Conservation (phyloP, 352 stramenopile genomes). For the Phytopythium aichiense region DNA sequence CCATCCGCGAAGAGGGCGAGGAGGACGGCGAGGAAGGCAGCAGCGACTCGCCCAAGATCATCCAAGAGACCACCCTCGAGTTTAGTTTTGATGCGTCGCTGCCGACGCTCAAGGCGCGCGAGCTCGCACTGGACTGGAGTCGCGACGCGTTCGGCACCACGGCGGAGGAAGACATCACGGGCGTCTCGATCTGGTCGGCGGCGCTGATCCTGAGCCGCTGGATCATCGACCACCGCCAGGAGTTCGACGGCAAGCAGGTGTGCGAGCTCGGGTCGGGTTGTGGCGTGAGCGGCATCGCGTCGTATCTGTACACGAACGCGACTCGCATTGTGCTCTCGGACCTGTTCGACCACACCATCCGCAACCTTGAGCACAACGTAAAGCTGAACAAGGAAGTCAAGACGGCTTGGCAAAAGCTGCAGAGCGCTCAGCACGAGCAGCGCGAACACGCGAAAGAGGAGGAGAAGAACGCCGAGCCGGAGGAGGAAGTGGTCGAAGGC, state of each 20-base stretch:
- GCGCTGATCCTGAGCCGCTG: conserved; percentile 81
- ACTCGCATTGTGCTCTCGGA: conserved; percentile 78
- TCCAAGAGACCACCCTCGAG: conserved; percentile 81
- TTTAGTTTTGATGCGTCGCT: conserved; percentile 63
- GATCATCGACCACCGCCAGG: conserved; percentile 59
- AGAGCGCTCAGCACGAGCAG: not conserved
- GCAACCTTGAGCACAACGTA: conserved; percentile 81
- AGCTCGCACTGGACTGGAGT: conserved; percentile 81
- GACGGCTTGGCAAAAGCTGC: conserved; percentile 3
- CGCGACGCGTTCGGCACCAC: conserved; percentile 77
- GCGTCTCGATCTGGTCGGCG: conserved; percentile 87
- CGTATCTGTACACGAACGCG: conserved; percentile 76
- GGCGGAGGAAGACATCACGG: conserved; percentile 84
- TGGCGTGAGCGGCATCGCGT: conserved; percentile 76
- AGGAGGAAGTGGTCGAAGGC: conserved; percentile 30
- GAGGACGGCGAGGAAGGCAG: conserved; percentile 47
- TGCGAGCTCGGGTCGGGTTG: conserved; percentile 82
- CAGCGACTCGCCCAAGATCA: conserved; percentile 47
- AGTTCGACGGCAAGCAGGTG: conserved; percentile 72
- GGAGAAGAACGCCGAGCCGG: conserved; percentile 7
- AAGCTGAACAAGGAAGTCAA: conserved; percentile 52
- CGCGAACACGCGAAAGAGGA: conserved; percentile 6
- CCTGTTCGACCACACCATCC: conserved; percentile 76
- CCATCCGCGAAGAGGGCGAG: conserved; percentile 62
- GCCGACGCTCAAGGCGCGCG: conserved; percentile 63